phyloP scores from a whole-genome alignment of 2,329 filamentous ascomycete species.

The Verticillium nonalfalfae region DNA sequence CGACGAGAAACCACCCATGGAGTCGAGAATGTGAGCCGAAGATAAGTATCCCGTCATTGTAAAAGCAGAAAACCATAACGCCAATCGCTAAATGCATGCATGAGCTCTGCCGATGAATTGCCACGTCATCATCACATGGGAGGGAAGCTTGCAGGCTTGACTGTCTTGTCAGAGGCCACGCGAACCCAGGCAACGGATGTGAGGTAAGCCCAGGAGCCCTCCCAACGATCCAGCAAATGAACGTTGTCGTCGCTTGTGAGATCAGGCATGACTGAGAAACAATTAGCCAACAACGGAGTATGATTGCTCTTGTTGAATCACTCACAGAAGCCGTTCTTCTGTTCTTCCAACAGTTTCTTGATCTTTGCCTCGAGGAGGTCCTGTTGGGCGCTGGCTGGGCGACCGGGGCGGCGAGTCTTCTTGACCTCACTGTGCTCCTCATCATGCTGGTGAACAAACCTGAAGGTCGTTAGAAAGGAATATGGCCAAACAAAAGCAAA shows the following conservation, averaged over 20 bases:
- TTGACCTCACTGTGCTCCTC: slow-evolving; percentile 63
- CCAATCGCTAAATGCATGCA: background rate
- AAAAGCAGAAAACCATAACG: background rate
- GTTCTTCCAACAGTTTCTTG: slow-evolving; percentile 68
- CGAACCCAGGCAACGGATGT: slow-evolving; percentile 72
- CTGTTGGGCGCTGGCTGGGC: slow-evolving; percentile 72
- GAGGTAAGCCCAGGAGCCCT: slow-evolving; percentile 77
- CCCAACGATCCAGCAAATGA: slow-evolving; percentile 64
- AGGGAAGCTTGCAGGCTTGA: slow-evolving; percentile 71
- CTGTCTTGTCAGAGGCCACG: slow-evolving; percentile 57
- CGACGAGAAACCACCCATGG: background rate
- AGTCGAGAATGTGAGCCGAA: background rate
- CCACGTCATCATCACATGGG: slow-evolving; percentile 22
- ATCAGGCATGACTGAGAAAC: slow-evolving; percentile 61
- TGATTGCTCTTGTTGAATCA: slow-evolving; percentile 6
- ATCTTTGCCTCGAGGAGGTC: slow-evolving; percentile 70
- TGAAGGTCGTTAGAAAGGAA: slow-evolving; percentile 28
- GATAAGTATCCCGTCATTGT: background rate
- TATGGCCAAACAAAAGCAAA: too few relatives aligned
- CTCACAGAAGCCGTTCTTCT: slow-evolving; percentile 74
- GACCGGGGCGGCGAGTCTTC: slow-evolving; percentile 66
- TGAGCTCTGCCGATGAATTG: background rate
- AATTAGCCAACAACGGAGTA: slow-evolving; percentile 10
- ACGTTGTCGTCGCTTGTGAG: slow-evolving; percentile 62
- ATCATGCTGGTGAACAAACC: slow-evolving; percentile 61